A percentile compares a stretch with the other conserved stretches of the same genome.
Conservation (phyloP, 2,329 filamentous ascomycete genomes). For the Diaporthe citrichinensis region DNA sequence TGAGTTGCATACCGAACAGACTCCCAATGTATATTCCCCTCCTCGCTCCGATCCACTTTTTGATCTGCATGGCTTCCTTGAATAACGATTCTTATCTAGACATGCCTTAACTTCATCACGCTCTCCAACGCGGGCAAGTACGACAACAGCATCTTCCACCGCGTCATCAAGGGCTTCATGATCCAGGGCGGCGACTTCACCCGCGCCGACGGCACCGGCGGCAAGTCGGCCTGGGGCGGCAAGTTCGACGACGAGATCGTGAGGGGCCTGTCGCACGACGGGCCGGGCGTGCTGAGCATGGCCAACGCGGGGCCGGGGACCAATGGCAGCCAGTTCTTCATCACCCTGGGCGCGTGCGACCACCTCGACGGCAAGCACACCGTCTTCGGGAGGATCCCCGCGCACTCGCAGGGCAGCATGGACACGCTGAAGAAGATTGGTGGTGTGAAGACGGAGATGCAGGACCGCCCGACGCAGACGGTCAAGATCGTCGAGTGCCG, state of each 20-base stretch:
- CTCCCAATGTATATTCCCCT: not conserved
- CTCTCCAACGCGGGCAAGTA: conserved; percentile 35
- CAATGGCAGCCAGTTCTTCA: conserved; percentile 98
- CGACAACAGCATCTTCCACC: conserved; percentile 33
- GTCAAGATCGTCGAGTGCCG: conserved; percentile 36
- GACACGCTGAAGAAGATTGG: conserved; percentile 34
- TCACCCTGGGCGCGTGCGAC: conserved; percentile 88
- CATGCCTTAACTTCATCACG: conserved; percentile 35
- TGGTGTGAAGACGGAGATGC: conserved; percentile 24
- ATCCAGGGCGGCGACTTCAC: conserved; percentile 97
- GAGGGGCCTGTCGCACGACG: conserved; percentile 79
- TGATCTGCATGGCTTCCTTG: not conserved
- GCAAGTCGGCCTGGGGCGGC: conserved; percentile 87
- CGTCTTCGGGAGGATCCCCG: conserved; percentile 87
- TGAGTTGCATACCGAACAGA: conserved; percentile 14
- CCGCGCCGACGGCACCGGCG: conserved; percentile 92
- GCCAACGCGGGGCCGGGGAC: conserved; percentile 93
- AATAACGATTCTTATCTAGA: not conserved
- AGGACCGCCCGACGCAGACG: conserved; percentile 29
- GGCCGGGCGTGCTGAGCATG: conserved; percentile 89
- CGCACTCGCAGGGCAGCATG: conserved; percentile 33
- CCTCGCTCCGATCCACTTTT: too few species aligned
- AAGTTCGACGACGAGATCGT: conserved; percentile 96
- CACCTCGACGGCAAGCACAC: conserved; percentile 95
- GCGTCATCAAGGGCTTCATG: conserved; percentile 77